Conservation (phyloP, 805 yeast species). For the Candida quercuum region DNA sequence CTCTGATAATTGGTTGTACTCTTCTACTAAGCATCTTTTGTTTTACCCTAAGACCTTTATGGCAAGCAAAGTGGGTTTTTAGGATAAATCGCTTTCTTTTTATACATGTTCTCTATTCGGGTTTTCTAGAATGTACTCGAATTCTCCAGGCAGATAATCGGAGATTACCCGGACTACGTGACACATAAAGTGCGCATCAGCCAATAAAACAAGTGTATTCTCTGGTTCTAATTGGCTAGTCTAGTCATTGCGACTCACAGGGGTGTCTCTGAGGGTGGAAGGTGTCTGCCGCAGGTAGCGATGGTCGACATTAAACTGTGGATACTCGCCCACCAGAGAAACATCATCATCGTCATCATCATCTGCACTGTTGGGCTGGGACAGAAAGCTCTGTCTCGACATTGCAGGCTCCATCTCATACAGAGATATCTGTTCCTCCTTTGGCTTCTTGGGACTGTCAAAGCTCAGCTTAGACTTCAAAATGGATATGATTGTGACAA, state of each 20-base stretch:
- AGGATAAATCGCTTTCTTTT: slow-evolving; percentile 2
- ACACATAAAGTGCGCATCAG: neutral
- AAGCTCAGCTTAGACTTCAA: slow-evolving; percentile 6
- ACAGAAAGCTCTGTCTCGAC: slow-evolving; percentile 5
- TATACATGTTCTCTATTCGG: neutral
- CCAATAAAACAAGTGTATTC: no score
- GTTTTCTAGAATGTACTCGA: neutral
- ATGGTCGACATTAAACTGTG: slow-evolving; percentile 22
- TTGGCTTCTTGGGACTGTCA: slow-evolving; percentile 1
- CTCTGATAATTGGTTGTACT: slow-evolving; percentile 1
- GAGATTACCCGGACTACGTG: neutral
- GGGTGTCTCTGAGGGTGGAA: slow-evolving; percentile 9
- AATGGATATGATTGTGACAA: slow-evolving; percentile 10
- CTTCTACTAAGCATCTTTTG: slow-evolving; percentile 1
- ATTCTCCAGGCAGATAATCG: slow-evolving; percentile 6
- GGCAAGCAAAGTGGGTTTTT: neutral
- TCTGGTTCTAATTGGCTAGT: no score
- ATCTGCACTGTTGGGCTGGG: slow-evolving; percentile 11
- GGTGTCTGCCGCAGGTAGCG: slow-evolving; percentile 23
- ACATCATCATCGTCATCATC: slow-evolving; percentile 1
- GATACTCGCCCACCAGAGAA: slow-evolving; percentile 20
- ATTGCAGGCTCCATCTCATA: slow-evolving; percentile 7
- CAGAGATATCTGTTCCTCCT: slow-evolving; percentile 8
- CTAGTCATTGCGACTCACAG: neutral
- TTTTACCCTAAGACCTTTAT: neutral